phyloP scores from a whole-genome alignment of 2,329 filamentous ascomycete species.

The Colletotrichum gloeosporioides region DNA sequence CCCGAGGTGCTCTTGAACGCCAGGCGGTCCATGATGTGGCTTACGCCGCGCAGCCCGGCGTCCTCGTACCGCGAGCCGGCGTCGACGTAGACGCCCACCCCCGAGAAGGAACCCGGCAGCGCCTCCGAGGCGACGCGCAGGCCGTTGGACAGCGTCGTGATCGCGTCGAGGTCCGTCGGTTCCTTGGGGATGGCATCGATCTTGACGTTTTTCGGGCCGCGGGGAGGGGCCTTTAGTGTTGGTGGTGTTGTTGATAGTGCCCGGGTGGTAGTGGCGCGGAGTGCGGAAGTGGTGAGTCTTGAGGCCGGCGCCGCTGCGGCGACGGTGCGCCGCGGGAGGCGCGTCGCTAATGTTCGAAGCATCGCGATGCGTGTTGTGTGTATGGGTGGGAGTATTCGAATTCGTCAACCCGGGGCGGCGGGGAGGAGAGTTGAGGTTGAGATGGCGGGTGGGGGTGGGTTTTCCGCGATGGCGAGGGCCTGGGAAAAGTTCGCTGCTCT shows the following conservation, averaged over 20 bases:
- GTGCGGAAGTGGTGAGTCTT: background rate
- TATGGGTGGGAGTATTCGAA: background rate
- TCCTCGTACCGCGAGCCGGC: slow-evolving; percentile 95
- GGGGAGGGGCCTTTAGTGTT: background rate
- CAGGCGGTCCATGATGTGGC: slow-evolving; percentile 93
- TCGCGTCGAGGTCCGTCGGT: slow-evolving; percentile 82
- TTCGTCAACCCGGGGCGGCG: background rate
- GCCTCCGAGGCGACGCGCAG: slow-evolving; percentile 94
- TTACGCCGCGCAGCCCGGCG: slow-evolving; percentile 82
- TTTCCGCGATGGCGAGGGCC: slow-evolving; percentile 1
- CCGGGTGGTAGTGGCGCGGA: background rate
- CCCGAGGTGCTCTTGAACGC: slow-evolving; percentile 89
- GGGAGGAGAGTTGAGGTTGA: background rate
- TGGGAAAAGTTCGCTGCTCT: slow-evolving; percentile 12
- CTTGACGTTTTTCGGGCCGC: background rate
- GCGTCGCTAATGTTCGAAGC: slow-evolving; percentile 24
- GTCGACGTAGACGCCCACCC: slow-evolving; percentile 94
- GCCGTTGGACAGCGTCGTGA: slow-evolving; percentile 91
- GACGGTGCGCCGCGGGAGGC: slow-evolving; percentile 16
- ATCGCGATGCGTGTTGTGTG: background rate
- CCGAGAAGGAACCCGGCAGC: slow-evolving; percentile 91
- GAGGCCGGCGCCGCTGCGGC: background rate
- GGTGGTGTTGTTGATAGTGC: slow-evolving; percentile 8
- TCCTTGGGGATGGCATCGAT: slow-evolving; percentile 50
- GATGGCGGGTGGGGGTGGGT: background rate